A percentile compares a stretch with the other conserved stretches of the same genome.
Evolutionary conservation across 306 rosid species (phyloP).

Genomic region (Benincasa hispida): DNA sequence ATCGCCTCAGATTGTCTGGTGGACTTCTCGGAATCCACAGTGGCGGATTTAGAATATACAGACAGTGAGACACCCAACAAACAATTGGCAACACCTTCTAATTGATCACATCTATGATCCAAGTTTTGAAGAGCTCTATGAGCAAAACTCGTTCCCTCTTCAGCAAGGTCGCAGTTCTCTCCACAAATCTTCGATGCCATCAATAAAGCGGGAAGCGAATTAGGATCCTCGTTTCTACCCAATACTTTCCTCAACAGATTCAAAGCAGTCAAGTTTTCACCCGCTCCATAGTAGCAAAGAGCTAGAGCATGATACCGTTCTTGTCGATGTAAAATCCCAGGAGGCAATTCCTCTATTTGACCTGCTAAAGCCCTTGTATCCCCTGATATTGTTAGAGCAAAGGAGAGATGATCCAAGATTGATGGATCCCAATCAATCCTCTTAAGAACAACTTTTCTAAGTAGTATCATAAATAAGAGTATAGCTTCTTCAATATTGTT

Average conservation of each 20-base stretch:
- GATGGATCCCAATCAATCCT: conserved; percentile 92
- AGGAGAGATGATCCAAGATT: conserved; percentile 84
- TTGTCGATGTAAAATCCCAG: conserved; percentile 39
- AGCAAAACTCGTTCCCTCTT: conserved; percentile 51
- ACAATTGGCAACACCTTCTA: conserved; percentile 47
- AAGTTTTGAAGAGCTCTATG: conserved; percentile 36
- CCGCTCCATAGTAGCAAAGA: conserved; percentile 75
- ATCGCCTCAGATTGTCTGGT: conserved; percentile 59
- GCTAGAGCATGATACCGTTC: conserved; percentile 50
- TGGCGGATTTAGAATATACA: conserved; percentile 37
- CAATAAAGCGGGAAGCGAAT: conserved; percentile 49
- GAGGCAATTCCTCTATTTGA: conserved; percentile 68
- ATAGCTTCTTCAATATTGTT: conserved; percentile 91
- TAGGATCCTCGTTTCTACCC: conserved; percentile 46
- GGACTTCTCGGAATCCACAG: conserved; percentile 49
- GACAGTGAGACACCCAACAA: conserved; percentile 80
- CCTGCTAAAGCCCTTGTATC: conserved; percentile 57
- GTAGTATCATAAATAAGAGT: conserved; percentile 73
- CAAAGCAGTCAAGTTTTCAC: conserved; percentile 54
- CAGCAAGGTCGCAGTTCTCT: conserved; percentile 35
- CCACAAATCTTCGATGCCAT: conserved; percentile 83
- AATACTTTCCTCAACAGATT: conserved; percentile 58
- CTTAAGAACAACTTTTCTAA: conserved; percentile 40
- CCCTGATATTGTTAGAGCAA: conserved; percentile 76
- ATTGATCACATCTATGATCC: conserved; percentile 45